phyloP scores from a whole-genome alignment of 1,284 basidiomycete species.

The Naganishia cerealis region DNA sequence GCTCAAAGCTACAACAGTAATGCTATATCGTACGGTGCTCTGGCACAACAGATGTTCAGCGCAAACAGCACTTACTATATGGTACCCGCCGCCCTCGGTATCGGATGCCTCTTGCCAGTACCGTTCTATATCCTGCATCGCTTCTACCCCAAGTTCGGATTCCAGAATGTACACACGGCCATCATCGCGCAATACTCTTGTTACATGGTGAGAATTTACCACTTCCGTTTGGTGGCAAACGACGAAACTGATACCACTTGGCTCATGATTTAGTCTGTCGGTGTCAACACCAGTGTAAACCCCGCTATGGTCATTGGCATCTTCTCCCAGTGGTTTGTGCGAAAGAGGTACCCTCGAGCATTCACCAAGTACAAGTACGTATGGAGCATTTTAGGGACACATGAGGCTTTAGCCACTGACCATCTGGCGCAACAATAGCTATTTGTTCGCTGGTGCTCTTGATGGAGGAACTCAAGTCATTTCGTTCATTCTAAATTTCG shows the following conservation, averaged over 20 bases:
- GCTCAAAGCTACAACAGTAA: constrained; percentile 63
- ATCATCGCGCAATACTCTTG: constrained; percentile 38
- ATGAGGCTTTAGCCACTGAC: background rate
- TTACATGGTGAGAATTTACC: constrained; percentile 30
- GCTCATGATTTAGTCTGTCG: background rate
- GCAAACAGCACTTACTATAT: constrained; percentile 57
- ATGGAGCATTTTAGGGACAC: background rate
- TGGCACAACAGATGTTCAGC: constrained; percentile 55
- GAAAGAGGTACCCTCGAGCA: constrained; percentile 30
- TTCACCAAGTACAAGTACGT: constrained; percentile 38
- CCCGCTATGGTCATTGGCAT: constrained; percentile 35
- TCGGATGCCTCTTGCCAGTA: constrained; percentile 49
- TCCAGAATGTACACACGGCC: constrained; percentile 36
- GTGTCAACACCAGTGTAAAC: constrained; percentile 28
- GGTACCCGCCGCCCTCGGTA: constrained; percentile 35
- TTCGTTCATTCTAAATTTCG: constrained; percentile 62
- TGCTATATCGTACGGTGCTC: constrained; percentile 66
- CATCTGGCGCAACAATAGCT: constrained; percentile 62
- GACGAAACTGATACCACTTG: constrained; percentile 1
- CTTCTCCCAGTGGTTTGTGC: constrained; percentile 35
- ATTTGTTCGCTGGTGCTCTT: constrained; percentile 65
- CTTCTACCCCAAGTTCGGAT: constrained; percentile 35
- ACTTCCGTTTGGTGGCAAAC: background rate
- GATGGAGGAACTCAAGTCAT: constrained; percentile 70
- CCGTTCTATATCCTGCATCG: constrained; percentile 59